Conservation (phyloP, 2,329 filamentous ascomycete genomes). For the Aspergillus awamori region DNA sequence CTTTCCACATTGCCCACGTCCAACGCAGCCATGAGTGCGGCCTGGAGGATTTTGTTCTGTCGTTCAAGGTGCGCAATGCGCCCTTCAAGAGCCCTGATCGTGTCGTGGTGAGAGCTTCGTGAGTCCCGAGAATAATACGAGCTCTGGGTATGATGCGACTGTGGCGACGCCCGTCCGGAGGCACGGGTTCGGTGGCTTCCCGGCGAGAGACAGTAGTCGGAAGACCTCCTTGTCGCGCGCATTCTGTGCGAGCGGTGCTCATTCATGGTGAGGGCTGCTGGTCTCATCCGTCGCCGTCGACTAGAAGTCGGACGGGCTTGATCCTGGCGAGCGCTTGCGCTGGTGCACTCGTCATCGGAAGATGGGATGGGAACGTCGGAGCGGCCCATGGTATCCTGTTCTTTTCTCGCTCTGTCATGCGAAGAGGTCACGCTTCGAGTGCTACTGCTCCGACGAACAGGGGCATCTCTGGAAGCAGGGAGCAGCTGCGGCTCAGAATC, state of each 20-base stretch:
- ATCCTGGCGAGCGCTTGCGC: slow-evolving; percentile 15
- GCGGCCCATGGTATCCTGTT: slow-evolving; percentile 21
- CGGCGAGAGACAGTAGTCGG: slow-evolving; percentile 25
- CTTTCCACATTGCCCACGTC: slow-evolving; percentile 38
- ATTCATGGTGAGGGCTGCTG: slow-evolving; percentile 12
- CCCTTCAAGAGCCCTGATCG: slow-evolving; percentile 37
- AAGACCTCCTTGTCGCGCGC: slow-evolving; percentile 14
- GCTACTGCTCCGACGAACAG: slow-evolving; percentile 28
- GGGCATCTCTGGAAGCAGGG: slow-evolving; percentile 17
- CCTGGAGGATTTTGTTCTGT: slow-evolving; percentile 48
- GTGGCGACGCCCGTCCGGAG: slow-evolving; percentile 27
- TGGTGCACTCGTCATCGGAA: slow-evolving; percentile 44
- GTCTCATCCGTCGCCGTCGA: slow-evolving; percentile 18
- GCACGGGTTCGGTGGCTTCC: slow-evolving; percentile 24
- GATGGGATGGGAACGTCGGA: slow-evolving; percentile 42
- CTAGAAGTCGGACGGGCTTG: slow-evolving; percentile 13
- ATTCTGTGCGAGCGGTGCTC: slow-evolving; percentile 10
- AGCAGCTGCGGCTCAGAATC: slow-evolving; percentile 16
- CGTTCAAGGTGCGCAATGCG: slow-evolving; percentile 45
- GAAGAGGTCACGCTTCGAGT: slow-evolving; percentile 27
- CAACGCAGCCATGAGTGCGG: slow-evolving; percentile 44
- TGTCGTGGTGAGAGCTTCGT: slow-evolving; percentile 20
- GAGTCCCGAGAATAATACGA: slow-evolving; percentile 26
- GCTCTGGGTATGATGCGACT: slow-evolving; percentile 28
- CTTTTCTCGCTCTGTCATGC: slow-evolving; percentile 22